These are phyloP conservation scores for Perkinsela sp. DNA, from an alignment of 208 protist genomes.

Conservation along the genomic window DNA sequence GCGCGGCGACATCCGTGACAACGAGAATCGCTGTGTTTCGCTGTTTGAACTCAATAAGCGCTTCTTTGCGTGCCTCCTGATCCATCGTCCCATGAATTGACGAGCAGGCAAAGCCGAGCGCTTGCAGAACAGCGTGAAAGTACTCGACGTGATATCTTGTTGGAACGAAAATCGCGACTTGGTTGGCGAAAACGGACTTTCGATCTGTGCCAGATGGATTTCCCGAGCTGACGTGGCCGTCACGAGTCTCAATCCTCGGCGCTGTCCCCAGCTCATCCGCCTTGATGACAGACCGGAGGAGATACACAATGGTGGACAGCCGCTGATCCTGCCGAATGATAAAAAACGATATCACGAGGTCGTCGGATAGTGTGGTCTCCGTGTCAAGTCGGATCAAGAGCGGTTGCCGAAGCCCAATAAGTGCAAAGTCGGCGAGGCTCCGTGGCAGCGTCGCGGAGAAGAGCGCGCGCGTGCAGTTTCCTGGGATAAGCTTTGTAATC, in stretches of 20 bases:
- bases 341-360: constrained; percentile 74
- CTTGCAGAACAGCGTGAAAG: constrained; percentile 61
- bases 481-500: constrained; percentile 76
- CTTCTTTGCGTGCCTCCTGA: constrained; percentile 73
- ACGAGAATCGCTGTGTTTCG: constrained; percentile 68
- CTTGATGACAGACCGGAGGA: constrained; percentile 59
- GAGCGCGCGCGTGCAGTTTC: constrained; percentile 73
- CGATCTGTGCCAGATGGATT: background rate
- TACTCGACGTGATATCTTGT: constrained; percentile 90
- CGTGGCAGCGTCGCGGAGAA: constrained; percentile 94
- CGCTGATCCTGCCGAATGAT: constrained; percentile 78
- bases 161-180: constrained; percentile 87
- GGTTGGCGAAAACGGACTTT: constrained; percentile 9
- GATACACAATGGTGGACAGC: constrained; percentile 60
- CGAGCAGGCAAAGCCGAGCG: constrained; percentile 24
- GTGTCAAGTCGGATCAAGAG: constrained; percentile 85
- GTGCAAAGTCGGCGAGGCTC: constrained; percentile 86
- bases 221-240: constrained; percentile 3
- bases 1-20: constrained; percentile 95
- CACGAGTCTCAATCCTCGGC: constrained; percentile 2
- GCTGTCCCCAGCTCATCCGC: constrained; percentile 13
- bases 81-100: constrained; percentile 90
- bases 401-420: constrained; percentile 77
- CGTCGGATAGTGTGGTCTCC: constrained; percentile 79
- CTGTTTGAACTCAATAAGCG: constrained; percentile 70